Evolutionary conservation across 495 filamentous ascomycete species (phyloP).

Genomic region (Bathelium albidoporum): DNA sequence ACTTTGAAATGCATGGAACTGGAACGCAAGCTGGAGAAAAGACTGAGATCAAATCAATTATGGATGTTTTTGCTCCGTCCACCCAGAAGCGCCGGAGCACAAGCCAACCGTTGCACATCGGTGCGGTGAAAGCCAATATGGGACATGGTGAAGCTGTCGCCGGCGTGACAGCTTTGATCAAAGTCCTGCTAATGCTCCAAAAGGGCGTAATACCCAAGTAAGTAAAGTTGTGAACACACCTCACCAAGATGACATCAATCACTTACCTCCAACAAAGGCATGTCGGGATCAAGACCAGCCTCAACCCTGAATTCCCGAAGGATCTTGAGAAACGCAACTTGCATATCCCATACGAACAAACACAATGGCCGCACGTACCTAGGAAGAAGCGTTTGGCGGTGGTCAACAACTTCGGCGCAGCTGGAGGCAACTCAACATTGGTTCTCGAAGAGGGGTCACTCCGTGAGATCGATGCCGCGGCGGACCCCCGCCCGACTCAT

Average conservation of each 20-base stretch:
- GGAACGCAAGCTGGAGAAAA: conserved; percentile 32
- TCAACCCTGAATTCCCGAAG: conserved; percentile 32
- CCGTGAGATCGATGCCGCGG: conserved; percentile 24
- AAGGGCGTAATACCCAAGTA: conserved; percentile 31
- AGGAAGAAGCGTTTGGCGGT: conserved; percentile 43
- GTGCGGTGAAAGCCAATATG: conserved; percentile 25
- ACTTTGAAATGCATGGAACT: conserved; percentile 33
- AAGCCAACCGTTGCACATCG: conserved; percentile 16
- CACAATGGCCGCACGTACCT: conserved; percentile 14
- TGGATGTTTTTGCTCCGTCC: conserved; percentile 22
- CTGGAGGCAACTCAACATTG: conserved; percentile 43
- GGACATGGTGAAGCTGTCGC: conserved; percentile 28
- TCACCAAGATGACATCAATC: no score
- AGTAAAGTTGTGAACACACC: no score
- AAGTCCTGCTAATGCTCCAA: conserved; percentile 28
- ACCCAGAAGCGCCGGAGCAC: conserved; percentile 13
- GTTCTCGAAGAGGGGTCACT: conserved; percentile 48
- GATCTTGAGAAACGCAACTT: conserved; percentile 24
- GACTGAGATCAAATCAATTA: conserved; percentile 27
- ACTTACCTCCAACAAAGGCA: no score
- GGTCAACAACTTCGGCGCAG: conserved; percentile 58
- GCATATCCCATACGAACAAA: conserved; percentile 27
- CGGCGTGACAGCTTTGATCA: conserved; percentile 27
- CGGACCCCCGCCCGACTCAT: conserved; percentile 44
- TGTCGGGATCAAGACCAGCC: conserved; percentile 27